Base-by-base conservation (phyloP, 768 basidiomycete genomes). In the Tephrocybe rancida region DNA sequence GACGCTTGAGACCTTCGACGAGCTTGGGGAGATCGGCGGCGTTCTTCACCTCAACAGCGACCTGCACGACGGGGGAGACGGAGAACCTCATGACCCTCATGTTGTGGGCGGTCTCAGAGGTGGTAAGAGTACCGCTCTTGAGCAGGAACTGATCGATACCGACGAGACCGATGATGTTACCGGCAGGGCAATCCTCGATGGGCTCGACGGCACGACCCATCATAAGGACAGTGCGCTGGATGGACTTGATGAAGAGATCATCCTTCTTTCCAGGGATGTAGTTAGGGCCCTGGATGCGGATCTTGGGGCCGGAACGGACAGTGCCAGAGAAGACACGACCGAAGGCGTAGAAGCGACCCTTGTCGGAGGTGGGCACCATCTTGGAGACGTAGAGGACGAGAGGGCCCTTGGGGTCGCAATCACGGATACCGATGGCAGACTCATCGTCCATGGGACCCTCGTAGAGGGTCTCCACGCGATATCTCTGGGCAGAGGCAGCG, bases 71-170 rank as follows among this genome's bases (percentile, higher is more conserved):
- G 62, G 96, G 96, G 30, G 95, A 98, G 53, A 98, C 95, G 71
- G 95, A 98, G 85, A 97, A 97, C 78, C 90, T 93, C 96, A 98
- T 98, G 74, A 98, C 94, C 80, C 81, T 92, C 94, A 99, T 96
- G 84, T 99, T 99, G 83, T 98, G 96, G 45, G 96, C 95, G 45
- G 94, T 96, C 77, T 98, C 96, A 48, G 93, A 93, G 57, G 90
- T 86, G 55, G 96, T 99, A 66, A 99, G 84, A 58, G 96, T 99
- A 72, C 96, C 96, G 62, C 86, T 93, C 86, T 98, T 98, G 73
- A 99, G 88, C 80, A 99, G 77, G 92, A 98, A 99, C 78, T 99
- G 97, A 77, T 99, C 96, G 66, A 99, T 90, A 81, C 97, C 96
- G 76, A 98, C 95, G 67, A 99, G 90, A 84, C 97, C 96, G 63